Percentiles rank a stretch among this genome's conserved stretches.
Evolutionary conservation across 306 rosid genomes (phyloP).

Genomic region (Ceratonia siliqua): DNA sequence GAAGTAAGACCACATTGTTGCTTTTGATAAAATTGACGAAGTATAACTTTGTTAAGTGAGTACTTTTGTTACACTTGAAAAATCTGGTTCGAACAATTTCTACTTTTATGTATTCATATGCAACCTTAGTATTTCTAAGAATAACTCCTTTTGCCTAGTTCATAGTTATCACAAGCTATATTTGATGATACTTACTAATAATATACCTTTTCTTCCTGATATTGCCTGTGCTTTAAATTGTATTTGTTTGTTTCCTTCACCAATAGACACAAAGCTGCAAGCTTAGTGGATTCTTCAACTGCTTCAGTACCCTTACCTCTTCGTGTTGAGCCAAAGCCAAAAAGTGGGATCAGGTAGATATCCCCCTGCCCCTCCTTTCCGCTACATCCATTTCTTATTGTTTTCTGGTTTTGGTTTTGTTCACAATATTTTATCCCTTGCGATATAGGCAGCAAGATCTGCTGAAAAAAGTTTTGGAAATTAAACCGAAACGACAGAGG

Average conservation of each 20-base stretch:
- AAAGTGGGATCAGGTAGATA: conserved; percentile 85
- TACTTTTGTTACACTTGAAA: not conserved
- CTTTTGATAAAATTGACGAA: not conserved
- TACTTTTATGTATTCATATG: conserved; percentile 1
- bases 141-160: no score
- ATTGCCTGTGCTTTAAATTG: conserved; percentile 16
- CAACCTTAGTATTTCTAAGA: not conserved
- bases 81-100: not conserved
- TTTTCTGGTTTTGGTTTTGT: not conserved
- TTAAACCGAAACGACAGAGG: conserved; percentile 86
- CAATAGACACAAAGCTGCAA: conserved; percentile 77
- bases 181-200: not conserved
- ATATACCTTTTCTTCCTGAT: not conserved
- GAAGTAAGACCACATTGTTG: not conserved
- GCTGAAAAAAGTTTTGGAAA: conserved; percentile 82
- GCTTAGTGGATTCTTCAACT: conserved; percentile 86
- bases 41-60: not conserved
- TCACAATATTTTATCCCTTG: not conserved
- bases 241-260: conserved; percentile 57
- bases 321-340: conserved; percentile 95
- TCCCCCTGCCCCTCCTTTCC: not conserved
- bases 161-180: not conserved
- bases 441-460: conserved; percentile 83
- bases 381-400: not conserved
- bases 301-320: conserved; percentile 75